phyloP scores from a whole-genome alignment of 306 rosid species.

The Abrus precatorius region DNA sequence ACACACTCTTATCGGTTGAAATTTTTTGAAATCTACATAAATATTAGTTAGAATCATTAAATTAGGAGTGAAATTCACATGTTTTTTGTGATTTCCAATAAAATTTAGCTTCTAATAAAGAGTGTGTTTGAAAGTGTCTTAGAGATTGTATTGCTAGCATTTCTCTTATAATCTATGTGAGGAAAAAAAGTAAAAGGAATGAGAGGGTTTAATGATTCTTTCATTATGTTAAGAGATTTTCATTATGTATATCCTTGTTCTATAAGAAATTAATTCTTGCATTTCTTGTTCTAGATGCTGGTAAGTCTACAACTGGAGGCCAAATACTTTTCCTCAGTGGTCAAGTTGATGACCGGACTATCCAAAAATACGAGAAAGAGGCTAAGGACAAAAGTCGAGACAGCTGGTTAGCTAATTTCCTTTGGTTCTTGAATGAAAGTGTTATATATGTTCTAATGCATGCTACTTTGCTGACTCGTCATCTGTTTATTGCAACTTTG shows the following conservation, averaged over 20 bases:
- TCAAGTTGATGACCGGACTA: conserved; percentile 97
- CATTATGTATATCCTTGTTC: conserved; percentile 18
- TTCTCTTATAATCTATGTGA: not conserved
- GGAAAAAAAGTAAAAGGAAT: not conserved
- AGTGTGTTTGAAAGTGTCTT: too few relatives aligned
- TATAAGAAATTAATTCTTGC: conserved; percentile 34
- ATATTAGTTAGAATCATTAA: too few relatives aligned
- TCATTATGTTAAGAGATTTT: not conserved
- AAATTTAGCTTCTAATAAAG: too few relatives aligned
- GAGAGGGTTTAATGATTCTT: too few relatives aligned
- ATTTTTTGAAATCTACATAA: too few relatives aligned
- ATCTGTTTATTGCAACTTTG: conserved; percentile 2
- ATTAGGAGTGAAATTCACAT: too few relatives aligned
- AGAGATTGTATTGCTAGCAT: too few relatives aligned
- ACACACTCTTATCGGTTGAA: too few relatives aligned
- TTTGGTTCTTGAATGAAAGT: conserved; percentile 25
- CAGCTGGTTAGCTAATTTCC: conserved; percentile 82
- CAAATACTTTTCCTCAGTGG: conserved; percentile 98
- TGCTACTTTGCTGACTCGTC: conserved; percentile 16
- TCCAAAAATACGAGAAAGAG: conserved; percentile 97
- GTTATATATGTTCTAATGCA: conserved; percentile 3
- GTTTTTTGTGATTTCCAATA: too few relatives aligned
- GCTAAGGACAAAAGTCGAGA: conserved; percentile 99
- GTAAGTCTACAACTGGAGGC: conserved; percentile 98
- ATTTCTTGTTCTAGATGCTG: conserved; percentile 77